A percentile compares a stretch with the other conserved stretches of the same genome.
These are phyloP conservation scores for Chrysochromulina tobinii DNA, from an alignment of 78 protist species.

Conservation along the genomic window DNA sequence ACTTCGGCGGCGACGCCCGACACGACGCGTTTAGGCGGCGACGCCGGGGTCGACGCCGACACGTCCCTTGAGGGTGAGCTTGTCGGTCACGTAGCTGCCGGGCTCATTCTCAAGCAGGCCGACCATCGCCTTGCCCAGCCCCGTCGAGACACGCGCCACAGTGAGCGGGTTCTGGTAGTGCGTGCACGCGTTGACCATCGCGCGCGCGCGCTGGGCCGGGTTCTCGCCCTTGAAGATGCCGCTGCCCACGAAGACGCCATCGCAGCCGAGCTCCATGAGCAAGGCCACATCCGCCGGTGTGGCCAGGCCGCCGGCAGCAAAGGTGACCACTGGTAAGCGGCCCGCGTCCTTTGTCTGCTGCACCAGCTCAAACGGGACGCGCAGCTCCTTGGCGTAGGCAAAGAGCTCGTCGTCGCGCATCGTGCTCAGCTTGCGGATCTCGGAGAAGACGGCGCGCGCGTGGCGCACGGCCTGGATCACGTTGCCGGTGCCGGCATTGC, in stretches of 20 bases:
- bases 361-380: constrained; percentile 85
- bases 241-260: constrained; percentile 94
- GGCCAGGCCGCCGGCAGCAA: constrained; percentile 97
- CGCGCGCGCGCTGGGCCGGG: constrained; percentile 89
- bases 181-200: constrained; percentile 86
- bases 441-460: constrained; percentile 76
- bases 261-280: constrained; percentile 88
- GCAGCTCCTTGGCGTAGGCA: constrained; percentile 83
- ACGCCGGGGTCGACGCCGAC: not conserved
- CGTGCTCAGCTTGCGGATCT: constrained; percentile 63
- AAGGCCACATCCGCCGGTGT: constrained; percentile 96
- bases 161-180: constrained; percentile 79
- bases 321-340: constrained; percentile 92
- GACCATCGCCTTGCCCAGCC: constrained; percentile 66
- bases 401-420: constrained; percentile 88
- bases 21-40: not conserved
- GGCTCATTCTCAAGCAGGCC: constrained; percentile 31
- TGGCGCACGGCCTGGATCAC: constrained; percentile 96
- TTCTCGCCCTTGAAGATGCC: constrained; percentile 93
- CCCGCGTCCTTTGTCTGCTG: constrained; percentile 67
- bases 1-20: too few relatives aligned
- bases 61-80: not conserved
- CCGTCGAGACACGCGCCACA: constrained; percentile 72
- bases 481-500: constrained; percentile 93
- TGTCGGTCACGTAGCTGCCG: not conserved